Conservation (phyloP, 352 stramenopile genomes). For the Phytopythium aichiense region DNA sequence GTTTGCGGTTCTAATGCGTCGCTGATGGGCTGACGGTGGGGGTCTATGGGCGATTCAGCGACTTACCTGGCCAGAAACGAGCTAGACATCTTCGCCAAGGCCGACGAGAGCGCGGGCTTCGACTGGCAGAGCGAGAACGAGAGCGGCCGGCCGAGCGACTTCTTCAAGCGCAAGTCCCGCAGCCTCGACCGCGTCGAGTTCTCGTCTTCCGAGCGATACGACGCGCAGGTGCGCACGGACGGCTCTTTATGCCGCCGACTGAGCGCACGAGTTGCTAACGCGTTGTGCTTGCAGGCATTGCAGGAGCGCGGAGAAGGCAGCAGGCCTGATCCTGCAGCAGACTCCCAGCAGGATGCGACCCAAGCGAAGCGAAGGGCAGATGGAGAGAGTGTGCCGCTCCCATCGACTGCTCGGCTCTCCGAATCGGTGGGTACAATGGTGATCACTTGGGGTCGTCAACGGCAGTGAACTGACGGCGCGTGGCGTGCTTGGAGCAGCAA, state of each 20-base stretch:
- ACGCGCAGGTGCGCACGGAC: constrained; percentile 13
- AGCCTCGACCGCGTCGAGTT: constrained; percentile 72
- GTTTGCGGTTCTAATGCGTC: not conserved
- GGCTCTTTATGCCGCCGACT: not conserved
- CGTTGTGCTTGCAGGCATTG: too few relatives aligned
- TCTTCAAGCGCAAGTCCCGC: constrained; percentile 69
- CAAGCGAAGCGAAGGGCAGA: not conserved
- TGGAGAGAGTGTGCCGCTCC: not conserved
- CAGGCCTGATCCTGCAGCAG: not conserved
- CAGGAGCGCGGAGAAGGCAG: not conserved
- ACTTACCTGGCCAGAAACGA: constrained; percentile 47
- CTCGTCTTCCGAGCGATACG: constrained; percentile 30
- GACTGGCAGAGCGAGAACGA: constrained; percentile 27
- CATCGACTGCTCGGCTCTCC: constrained; percentile 1
- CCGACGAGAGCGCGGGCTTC: constrained; percentile 14
- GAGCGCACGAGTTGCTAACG: not conserved
- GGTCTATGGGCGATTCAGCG: constrained; percentile 13
- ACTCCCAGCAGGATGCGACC: not conserved
- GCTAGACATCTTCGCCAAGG: constrained; percentile 42
- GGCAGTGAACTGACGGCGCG: not conserved
- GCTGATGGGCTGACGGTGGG: not conserved
- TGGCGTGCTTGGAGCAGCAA: constrained; percentile 1
- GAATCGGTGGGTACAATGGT: not conserved
- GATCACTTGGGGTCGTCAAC: not conserved
- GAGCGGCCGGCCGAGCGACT: constrained; percentile 49